Conservation (phyloP, 306 rosid species). For the Vigna radiata region DNA sequence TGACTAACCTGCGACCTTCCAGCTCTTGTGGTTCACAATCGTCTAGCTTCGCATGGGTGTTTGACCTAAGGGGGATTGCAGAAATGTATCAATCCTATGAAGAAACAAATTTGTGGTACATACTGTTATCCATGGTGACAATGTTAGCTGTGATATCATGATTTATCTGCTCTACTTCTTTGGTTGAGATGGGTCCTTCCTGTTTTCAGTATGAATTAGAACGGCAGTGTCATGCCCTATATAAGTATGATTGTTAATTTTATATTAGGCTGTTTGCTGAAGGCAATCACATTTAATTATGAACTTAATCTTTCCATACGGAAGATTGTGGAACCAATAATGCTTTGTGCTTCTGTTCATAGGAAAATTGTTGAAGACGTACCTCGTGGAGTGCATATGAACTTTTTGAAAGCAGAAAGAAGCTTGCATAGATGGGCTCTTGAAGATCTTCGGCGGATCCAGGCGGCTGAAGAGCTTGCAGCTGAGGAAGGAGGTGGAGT, state of each 20-base stretch:
- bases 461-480: conserved; percentile 90
- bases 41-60: conserved; percentile 77
- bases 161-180: conserved; percentile 25
- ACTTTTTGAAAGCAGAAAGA: conserved; percentile 97
- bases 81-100: conserved; percentile 94
- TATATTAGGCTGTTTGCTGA: conserved; percentile 24
- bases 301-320: conserved; percentile 17
- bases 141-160: conserved; percentile 14
- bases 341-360: conserved; percentile 19
- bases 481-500: conserved; percentile 96
- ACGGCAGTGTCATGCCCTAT: conserved; percentile 18
- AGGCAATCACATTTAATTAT: conserved; percentile 33
- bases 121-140: conserved; percentile 31
- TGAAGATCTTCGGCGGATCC: conserved; percentile 90
- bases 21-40: conserved; percentile 54
- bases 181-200: conserved; percentile 23
- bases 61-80: conserved; percentile 83
- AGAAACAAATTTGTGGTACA: conserved; percentile 87
- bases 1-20: conserved; percentile 81
- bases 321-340: conserved; percentile 35
- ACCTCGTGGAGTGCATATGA: conserved; percentile 92
- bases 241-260: conserved; percentile 10
- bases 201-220: conserved; percentile 21
- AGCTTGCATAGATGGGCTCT: conserved; percentile 99
- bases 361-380: conserved; percentile 98